A percentile compares a stretch with the other conserved stretches of the same genome.
phyloP scores from a whole-genome alignment of 306 rosid genomes.

The Malus asiatica region DNA sequence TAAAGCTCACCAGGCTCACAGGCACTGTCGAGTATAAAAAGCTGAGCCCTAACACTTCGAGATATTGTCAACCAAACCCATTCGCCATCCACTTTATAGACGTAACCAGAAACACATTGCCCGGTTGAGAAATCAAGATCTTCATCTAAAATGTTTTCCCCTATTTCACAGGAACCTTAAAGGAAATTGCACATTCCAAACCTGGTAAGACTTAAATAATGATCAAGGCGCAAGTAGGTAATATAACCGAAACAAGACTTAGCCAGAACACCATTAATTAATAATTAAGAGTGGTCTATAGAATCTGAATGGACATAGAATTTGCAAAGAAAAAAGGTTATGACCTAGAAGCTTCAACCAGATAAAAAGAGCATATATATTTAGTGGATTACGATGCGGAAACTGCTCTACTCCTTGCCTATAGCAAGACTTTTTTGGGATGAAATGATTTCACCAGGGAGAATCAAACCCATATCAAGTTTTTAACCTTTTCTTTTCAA shows the following conservation, averaged over 20 bases:
- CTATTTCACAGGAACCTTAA: conserved; percentile 47
- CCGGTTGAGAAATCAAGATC: conserved; percentile 49
- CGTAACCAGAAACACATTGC: conserved; percentile 62
- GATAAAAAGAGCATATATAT: too few species aligned
- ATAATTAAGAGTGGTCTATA: neutral
- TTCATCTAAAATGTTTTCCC: conserved; percentile 19
- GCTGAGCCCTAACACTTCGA: conserved; percentile 58
- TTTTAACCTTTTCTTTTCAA: too few species aligned
- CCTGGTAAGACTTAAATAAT: neutral
- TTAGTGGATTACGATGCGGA: too few species aligned
- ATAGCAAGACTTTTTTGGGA: too few species aligned
- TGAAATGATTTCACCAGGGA: too few species aligned
- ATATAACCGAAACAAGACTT: neutral
- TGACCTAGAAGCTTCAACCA: too few species aligned
- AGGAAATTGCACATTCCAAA: conserved; percentile 17
- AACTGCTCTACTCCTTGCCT: too few species aligned
- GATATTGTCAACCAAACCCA: conserved; percentile 82
- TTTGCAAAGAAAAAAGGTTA: too few species aligned
- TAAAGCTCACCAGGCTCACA: conserved; percentile 67
- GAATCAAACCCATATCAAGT: too few species aligned
- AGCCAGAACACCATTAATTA: neutral
- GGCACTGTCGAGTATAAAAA: conserved; percentile 73
- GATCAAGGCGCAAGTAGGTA: neutral
- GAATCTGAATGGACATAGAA: neutral
- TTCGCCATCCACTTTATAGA: conserved; percentile 64